Conservation (phyloP, 2,329 filamentous ascomycete genomes). For the Pezicula carpinea region DNA sequence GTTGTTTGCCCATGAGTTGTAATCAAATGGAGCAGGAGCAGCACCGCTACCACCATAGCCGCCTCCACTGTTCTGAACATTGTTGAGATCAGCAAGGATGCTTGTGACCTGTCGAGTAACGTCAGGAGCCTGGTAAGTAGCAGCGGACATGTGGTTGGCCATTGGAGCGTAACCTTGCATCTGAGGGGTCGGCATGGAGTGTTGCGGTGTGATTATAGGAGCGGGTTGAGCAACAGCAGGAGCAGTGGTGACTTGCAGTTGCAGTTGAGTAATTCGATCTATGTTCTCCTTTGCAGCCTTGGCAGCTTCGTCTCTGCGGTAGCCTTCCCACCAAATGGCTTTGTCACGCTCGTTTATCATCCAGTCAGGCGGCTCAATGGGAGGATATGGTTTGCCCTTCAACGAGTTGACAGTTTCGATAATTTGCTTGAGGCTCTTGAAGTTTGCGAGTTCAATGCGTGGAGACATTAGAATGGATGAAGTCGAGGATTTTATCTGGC, state of each 20-base stretch:
- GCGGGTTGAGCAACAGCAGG: conserved; percentile 18
- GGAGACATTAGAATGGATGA: not conserved
- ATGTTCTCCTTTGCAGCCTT: conserved; percentile 36
- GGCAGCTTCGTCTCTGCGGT: conserved; percentile 32
- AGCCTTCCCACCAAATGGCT: conserved; percentile 49
- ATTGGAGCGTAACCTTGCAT: conserved; percentile 13
- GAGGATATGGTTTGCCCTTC: conserved; percentile 42
- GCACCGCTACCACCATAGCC: not conserved
- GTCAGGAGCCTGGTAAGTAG: conserved; percentile 12
- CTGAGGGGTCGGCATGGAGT: conserved; percentile 10
- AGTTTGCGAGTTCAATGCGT: conserved; percentile 14
- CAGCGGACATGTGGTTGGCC: conserved; percentile 3
- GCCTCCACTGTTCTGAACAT: conserved; percentile 16
- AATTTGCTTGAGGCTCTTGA: conserved; percentile 17
- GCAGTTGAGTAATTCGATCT: conserved; percentile 25
- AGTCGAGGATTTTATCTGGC: not conserved
- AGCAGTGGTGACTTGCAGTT: conserved; percentile 12
- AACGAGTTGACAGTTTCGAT: conserved; percentile 34
- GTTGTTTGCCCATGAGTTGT: conserved; percentile 13
- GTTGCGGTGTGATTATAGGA: conserved; percentile 21
- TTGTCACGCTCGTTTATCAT: conserved; percentile 41
- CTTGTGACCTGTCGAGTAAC: conserved; percentile 22
- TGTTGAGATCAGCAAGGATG: conserved; percentile 16
- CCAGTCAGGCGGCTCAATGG: conserved; percentile 48
- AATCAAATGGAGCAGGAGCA: conserved; percentile 15